Evolutionary conservation across 169 alveolate species (phyloP).

Genomic region (Plasmodium reichenowi): DNA sequence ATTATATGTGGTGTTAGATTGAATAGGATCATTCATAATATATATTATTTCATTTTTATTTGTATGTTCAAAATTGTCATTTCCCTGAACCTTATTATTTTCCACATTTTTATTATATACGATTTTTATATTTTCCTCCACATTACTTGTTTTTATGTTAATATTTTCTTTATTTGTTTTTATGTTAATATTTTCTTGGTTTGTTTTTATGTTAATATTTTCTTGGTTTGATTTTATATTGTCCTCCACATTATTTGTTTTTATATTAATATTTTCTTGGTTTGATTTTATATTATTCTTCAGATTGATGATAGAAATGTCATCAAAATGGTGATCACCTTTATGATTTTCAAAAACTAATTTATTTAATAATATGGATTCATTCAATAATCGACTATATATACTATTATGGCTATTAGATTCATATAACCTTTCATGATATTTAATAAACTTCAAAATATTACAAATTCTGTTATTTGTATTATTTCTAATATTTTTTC

Average conservation of each 20-base stretch:
- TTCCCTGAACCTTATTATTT: background rate
- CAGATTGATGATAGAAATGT: background rate
- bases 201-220: background rate
- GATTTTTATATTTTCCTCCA: background rate
- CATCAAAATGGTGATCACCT: background rate
- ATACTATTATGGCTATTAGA: constrained; percentile 2
- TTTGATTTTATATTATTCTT: background rate
- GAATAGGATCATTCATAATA: too few relatives aligned
- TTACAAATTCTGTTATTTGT: constrained; percentile 11
- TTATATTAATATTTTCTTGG: background rate
- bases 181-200: background rate
- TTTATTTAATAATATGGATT: constrained; percentile 1
- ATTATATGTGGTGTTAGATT: too few relatives aligned
- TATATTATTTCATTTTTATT: too few relatives aligned
- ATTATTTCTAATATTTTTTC: constrained; percentile 4
- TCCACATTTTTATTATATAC: background rate
- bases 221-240: background rate
- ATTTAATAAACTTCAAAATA: constrained; percentile 11
- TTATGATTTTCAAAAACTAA: background rate
- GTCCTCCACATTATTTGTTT: background rate
- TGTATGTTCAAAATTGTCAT: background rate
- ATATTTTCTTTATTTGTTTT: background rate
- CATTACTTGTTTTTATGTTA: background rate
- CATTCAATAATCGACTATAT: constrained; percentile 10
- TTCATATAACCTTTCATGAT: constrained; percentile 29